Conservation (phyloP, 345 rosid species). For the Eucalyptus tenuipes region DNA sequence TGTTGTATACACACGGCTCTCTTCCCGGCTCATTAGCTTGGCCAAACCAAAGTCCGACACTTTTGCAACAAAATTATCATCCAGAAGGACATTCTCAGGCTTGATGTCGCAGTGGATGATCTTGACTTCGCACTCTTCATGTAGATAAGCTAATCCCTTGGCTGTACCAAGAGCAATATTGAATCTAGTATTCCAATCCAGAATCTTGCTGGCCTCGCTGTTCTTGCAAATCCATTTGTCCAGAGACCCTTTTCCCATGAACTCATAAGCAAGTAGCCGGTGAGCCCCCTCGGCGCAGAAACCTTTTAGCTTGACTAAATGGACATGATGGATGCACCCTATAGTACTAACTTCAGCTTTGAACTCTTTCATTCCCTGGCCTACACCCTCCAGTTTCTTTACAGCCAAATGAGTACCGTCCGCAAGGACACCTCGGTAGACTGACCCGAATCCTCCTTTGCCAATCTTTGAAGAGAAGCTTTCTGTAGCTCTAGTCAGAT, state of each 20-base stretch:
- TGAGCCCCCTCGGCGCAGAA: conserved; percentile 31
- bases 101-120: conserved; percentile 34
- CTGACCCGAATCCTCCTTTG: conserved; percentile 34
- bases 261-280: conserved; percentile 39
- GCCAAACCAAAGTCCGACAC: conserved; percentile 42
- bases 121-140: conserved; percentile 29
- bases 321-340: conserved; percentile 33
- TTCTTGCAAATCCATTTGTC: conserved; percentile 32
- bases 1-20: conserved; percentile 23
- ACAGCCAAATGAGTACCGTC: conserved; percentile 19
- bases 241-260: conserved; percentile 31
- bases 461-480: conserved; percentile 24
- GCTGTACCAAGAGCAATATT: conserved; percentile 21
- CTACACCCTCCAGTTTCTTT: conserved; percentile 21
- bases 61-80: conserved; percentile 25
- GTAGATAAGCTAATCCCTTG: conserved; percentile 34
- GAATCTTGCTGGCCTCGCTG: background rate
- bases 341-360: conserved; percentile 29
- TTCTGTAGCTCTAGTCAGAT: conserved; percentile 14
- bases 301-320: conserved; percentile 43
- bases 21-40: conserved; percentile 28
- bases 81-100: conserved; percentile 32
- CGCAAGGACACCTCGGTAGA: conserved; percentile 13
- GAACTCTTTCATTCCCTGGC: conserved; percentile 36
- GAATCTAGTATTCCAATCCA: conserved; percentile 28